Percentiles rank a stretch among this genome's conserved stretches.
phyloP scores from a whole-genome alignment of 2,329 filamentous ascomycete genomes.

The Fusarium sp. region DNA sequence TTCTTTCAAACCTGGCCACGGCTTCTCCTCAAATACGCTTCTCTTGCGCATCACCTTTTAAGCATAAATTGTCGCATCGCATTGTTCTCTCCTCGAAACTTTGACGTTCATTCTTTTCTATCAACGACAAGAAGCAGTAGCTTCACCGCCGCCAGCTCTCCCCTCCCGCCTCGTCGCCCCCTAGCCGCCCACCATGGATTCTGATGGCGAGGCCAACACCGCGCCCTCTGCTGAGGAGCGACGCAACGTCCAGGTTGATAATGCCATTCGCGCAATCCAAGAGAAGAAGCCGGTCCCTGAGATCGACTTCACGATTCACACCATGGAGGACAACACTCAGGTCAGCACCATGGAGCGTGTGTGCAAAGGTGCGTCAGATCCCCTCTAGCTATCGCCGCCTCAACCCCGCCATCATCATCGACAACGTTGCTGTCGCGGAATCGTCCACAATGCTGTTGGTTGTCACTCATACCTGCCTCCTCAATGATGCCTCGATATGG shows the following conservation, averaged over 20 bases:
- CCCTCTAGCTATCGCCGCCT: slow-evolving; percentile 36
- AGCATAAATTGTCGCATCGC: slow-evolving; percentile 29
- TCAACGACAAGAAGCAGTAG: slow-evolving; percentile 34
- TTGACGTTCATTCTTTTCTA: slow-evolving; percentile 19
- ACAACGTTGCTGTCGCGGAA: slow-evolving; percentile 33
- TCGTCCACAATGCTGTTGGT: slow-evolving; percentile 13
- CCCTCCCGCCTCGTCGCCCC: slow-evolving; percentile 31
- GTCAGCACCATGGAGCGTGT: slow-evolving; percentile 97
- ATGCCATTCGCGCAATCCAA: slow-evolving; percentile 90
- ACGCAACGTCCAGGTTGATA: slow-evolving; percentile 80
- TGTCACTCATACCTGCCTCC: not conserved
- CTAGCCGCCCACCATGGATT: slow-evolving; percentile 58
- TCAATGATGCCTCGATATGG: not conserved
- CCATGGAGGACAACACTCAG: slow-evolving; percentile 96
- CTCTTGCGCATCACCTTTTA: slow-evolving; percentile 9
- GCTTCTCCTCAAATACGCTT: slow-evolving; percentile 17
- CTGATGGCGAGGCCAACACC: slow-evolving; percentile 58
- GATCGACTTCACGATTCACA: slow-evolving; percentile 98
- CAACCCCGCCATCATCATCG: slow-evolving; percentile 44
- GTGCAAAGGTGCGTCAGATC: slow-evolving; percentile 85
- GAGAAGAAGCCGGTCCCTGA: slow-evolving; percentile 97
- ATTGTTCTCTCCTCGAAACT: slow-evolving; percentile 17
- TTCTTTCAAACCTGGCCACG: slow-evolving; percentile 38
- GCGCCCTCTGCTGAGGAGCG: slow-evolving; percentile 58
- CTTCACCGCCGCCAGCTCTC: slow-evolving; percentile 48